Evolutionary conservation across 1,284 basidiomycete species (phyloP).

Genomic region (Thecaphora thlaspeos): DNA sequence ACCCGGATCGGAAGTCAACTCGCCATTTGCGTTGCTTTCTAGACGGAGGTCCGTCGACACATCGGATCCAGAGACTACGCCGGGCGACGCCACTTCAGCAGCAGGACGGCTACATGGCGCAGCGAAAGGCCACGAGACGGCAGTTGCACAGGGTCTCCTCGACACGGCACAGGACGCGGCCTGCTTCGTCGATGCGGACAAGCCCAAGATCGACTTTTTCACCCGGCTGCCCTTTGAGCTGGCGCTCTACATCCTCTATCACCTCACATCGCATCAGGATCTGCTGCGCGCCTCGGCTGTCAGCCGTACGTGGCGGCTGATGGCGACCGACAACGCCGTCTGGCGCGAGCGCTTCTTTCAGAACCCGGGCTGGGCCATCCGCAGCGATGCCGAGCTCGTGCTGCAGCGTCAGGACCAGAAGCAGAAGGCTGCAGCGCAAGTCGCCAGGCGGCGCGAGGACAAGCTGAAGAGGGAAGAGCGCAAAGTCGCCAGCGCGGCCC

Average conservation of each 20-base stretch:
- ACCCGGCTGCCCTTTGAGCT: constrained; percentile 31
- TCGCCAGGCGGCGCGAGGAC: too few species aligned
- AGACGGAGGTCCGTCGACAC: too few species aligned
- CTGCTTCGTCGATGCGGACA: constrained; percentile 12
- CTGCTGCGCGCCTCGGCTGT: constrained; percentile 20
- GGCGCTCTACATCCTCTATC: constrained; percentile 26
- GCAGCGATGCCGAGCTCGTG: constrained; percentile 31
- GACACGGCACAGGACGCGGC: constrained; percentile 9
- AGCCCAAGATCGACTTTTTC: constrained; percentile 26
- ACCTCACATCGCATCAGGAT: constrained; percentile 17
- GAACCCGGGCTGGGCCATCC: constrained; percentile 32
- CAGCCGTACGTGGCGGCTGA: constrained; percentile 18
- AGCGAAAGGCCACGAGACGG: constrained; percentile 5
- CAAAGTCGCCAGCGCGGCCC: constrained; percentile 3
- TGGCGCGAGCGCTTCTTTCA: constrained; percentile 37
- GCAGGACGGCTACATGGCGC: constrained; percentile 1
- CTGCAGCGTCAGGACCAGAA: constrained; percentile 18
- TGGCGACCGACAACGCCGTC: constrained; percentile 23
- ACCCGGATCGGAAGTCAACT: neutral
- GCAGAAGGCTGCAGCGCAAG: constrained; percentile 2
- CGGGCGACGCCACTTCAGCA: constrained; percentile 4
- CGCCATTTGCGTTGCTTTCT: too few species aligned
- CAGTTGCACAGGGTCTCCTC: constrained; percentile 11
- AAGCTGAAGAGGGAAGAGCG: neutral
- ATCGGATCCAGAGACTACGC: too few species aligned